Percentiles rank a stretch among this genome's conserved stretches.
Evolutionary conservation across 148 eudicot species (phyloP).

Genomic region (Diospyros kaki): DNA sequence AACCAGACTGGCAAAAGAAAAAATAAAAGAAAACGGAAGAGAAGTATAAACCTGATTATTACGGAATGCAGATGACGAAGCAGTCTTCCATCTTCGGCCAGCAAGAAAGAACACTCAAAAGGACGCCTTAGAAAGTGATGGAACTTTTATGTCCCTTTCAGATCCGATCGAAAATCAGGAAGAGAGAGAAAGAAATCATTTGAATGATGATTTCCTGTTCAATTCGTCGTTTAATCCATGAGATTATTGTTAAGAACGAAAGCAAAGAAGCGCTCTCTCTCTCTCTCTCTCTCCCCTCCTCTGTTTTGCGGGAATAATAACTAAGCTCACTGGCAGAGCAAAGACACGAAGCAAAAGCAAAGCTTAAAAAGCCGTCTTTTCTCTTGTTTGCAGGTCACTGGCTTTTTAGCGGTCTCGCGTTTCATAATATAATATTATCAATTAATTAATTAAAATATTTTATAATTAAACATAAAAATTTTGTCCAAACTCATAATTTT

Average conservation of each 20-base stretch:
- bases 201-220: background rate
- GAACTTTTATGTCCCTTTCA: conserved; percentile 32
- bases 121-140: conserved; percentile 29
- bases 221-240: conserved; percentile 17
- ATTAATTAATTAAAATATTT: background rate
- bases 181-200: conserved; percentile 1
- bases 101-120: background rate
- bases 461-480: background rate
- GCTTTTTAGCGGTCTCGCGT: conserved; percentile 2
- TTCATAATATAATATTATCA: background rate
- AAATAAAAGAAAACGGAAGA: background rate
- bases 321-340: conserved; percentile 31
- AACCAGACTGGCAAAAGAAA: conserved; percentile 11
- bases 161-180: conserved; percentile 32
- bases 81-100: conserved; percentile 38
- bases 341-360: conserved; percentile 17
- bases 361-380: conserved; percentile 22
- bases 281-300: background rate
- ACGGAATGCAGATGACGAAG: conserved; percentile 23
- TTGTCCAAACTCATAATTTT: too few relatives aligned
- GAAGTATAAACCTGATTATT: conserved; percentile 28
- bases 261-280: background rate
- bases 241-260: background rate
- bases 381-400: background rate
- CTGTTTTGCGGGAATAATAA: background rate